phyloP scores from a whole-genome alignment of 306 rosid genomes.

The Carpinus viminea region DNA sequence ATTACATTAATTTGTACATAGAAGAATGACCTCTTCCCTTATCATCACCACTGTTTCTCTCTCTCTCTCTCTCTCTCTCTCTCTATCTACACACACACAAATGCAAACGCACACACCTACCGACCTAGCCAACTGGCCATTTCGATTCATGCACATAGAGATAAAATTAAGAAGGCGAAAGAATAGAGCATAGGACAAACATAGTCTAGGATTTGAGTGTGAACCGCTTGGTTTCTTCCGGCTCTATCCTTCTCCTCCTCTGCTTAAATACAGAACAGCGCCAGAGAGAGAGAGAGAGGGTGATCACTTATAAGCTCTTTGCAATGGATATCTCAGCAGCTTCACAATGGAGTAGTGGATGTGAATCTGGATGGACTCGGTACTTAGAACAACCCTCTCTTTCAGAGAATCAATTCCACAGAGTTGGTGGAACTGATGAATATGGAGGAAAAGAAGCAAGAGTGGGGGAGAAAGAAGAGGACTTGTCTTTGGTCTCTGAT shows the following conservation, averaged over 20 bases:
- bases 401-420: conserved; percentile 41
- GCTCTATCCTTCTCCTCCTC: conserved; percentile 32
- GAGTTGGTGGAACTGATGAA: conserved; percentile 18
- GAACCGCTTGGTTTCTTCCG: conserved; percentile 43
- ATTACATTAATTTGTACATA: conserved; percentile 14
- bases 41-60: background rate
- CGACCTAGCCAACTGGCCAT: conserved; percentile 85
- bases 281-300: conserved; percentile 18
- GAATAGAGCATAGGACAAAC: conserved; percentile 65
- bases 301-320: no score
- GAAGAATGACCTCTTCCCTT: conserved; percentile 1
- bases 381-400: conserved; percentile 69
- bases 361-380: conserved; percentile 95
- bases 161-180: conserved; percentile 66
- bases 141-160: conserved; percentile 61
- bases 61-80: conserved; percentile 28
- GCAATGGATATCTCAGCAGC: conserved; percentile 57
- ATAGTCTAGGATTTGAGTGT: conserved; percentile 60
- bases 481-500: conserved; percentile 86
- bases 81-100: conserved; percentile 32
- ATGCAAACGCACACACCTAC: conserved; percentile 41
- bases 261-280: conserved; percentile 43
- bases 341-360: conserved; percentile 58
- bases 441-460: conserved; percentile 27
- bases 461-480: conserved; percentile 44